Evolutionary conservation across 2,329 filamentous ascomycete species (phyloP).

Genomic region (Talaromyces atroroseus): DNA sequence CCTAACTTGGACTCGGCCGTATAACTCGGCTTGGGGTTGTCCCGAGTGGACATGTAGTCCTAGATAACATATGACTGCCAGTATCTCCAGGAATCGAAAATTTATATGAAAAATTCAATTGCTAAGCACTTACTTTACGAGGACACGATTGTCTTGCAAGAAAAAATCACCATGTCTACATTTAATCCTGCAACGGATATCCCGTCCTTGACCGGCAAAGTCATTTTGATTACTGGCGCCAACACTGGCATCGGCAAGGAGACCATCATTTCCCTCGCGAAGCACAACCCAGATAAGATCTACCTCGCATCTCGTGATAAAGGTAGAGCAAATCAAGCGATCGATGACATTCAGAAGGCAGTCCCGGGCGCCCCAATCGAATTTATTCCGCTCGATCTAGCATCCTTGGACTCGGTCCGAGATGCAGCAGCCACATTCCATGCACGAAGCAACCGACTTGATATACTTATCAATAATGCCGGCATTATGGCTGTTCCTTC

Average conservation of each 20-base stretch:
- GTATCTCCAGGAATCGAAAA: too few relatives aligned
- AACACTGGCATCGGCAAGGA: conserved; percentile 42
- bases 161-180: too few relatives aligned
- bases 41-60: too few relatives aligned
- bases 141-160: too few relatives aligned
- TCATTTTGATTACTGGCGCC: neutral
- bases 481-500: conserved; percentile 22
- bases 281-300: conserved; percentile 48
- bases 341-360: conserved; percentile 22
- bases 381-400: conserved; percentile 34
- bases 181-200: neutral
- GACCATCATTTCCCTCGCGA: conserved; percentile 43
- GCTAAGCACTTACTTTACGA: too few relatives aligned
- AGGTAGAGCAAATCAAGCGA: conserved; percentile 27
- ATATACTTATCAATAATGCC: conserved; percentile 27
- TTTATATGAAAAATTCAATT: too few relatives aligned
- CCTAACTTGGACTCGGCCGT: too few relatives aligned
- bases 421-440: conserved; percentile 32
- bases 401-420: conserved; percentile 39
- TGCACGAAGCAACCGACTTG: conserved; percentile 19
- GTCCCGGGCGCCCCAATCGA: too few relatives aligned
- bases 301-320: conserved; percentile 39
- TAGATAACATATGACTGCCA: too few relatives aligned
- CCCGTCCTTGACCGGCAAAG: neutral
- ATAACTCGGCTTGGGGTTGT: too few relatives aligned